Percentiles rank a stretch among this genome's conserved stretches.
These are phyloP conservation scores for Mariannaea elegans DNA, from an alignment of 2,329 filamentous ascomycete species.

Conservation along the genomic window DNA sequence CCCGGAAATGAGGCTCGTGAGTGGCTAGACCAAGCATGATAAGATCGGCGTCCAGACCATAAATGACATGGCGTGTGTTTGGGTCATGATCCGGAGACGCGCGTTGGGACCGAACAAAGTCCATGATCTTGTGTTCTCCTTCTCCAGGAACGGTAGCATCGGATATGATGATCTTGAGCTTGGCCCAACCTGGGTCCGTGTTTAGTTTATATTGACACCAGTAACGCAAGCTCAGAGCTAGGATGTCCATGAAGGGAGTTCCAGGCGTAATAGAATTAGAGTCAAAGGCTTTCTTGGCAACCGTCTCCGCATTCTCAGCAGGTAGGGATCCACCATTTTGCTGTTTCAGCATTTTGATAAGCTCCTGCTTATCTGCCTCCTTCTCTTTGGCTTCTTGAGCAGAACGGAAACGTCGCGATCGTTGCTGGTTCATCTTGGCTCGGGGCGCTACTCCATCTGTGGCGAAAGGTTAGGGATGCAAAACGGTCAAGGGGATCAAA, in stretches of 20 bases:
- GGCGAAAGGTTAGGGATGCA: slow-evolving; percentile 38
- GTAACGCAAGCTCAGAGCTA: slow-evolving; percentile 89
- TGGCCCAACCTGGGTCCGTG: slow-evolving; percentile 94
- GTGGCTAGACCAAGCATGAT: slow-evolving; percentile 98
- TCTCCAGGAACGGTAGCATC: slow-evolving; percentile 98
- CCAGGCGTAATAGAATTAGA: slow-evolving; percentile 88
- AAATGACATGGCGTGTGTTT: slow-evolving; percentile 97
- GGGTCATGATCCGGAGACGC: slow-evolving; percentile 91
- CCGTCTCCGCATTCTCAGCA: slow-evolving; percentile 67
- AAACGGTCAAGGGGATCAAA: neutral
- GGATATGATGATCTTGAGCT: slow-evolving; percentile 97
- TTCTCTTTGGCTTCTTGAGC: slow-evolving; percentile 96
- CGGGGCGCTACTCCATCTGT: slow-evolving; percentile 94
- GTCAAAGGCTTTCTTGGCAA: slow-evolving; percentile 92
- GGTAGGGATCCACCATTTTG: slow-evolving; percentile 74
- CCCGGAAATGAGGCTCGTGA: slow-evolving; percentile 96
- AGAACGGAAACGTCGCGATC: slow-evolving; percentile 91
- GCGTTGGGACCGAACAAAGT: slow-evolving; percentile 93
- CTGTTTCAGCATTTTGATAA: slow-evolving; percentile 83
- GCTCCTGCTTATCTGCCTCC: slow-evolving; percentile 87
- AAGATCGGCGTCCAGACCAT: slow-evolving; percentile 95
- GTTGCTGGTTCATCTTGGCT: slow-evolving; percentile 99
- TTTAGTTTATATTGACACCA: slow-evolving; percentile 99
- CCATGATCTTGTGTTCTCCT: slow-evolving; percentile 99
- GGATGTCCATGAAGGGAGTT: slow-evolving; percentile 98